A percentile compares a stretch with the other conserved stretches of the same genome.
phyloP scores from a whole-genome alignment of 2,329 filamentous ascomycete genomes.

The Alternaria consortialis region DNA sequence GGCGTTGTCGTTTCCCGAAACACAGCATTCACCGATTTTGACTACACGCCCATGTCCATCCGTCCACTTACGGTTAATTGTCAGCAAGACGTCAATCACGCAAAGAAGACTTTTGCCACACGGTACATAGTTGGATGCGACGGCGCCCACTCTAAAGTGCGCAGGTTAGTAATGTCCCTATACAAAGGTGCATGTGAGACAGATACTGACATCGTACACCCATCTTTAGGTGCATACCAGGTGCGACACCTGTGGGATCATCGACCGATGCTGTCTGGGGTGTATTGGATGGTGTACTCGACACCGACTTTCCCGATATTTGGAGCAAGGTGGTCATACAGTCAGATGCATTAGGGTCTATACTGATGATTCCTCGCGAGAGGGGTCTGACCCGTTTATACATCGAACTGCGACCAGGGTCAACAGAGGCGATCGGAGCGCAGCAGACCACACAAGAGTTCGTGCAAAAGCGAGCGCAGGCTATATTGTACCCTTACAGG shows the following conservation, averaged over 20 bases:
- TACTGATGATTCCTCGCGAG: constrained; percentile 78
- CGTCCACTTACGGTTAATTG: constrained; percentile 55
- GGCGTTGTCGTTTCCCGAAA: constrained; percentile 71
- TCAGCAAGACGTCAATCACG: constrained; percentile 49
- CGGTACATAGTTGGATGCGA: constrained; percentile 77
- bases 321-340: constrained; percentile 78
- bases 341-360: constrained; percentile 71
- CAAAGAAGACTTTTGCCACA: constrained; percentile 59
- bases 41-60: constrained; percentile 50
- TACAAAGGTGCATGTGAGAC: too few relatives aligned
- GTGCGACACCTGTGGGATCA: constrained; percentile 57
- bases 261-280: constrained; percentile 71
- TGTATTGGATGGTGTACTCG: constrained; percentile 74
- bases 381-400: constrained; percentile 74
- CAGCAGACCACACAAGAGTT: constrained; percentile 66
- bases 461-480: constrained; percentile 71
- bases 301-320: constrained; percentile 77
- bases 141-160: constrained; percentile 75
- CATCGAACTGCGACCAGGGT: constrained; percentile 56
- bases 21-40: constrained; percentile 66
- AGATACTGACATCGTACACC: too few relatives aligned
- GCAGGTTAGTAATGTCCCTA: constrained; percentile 51
- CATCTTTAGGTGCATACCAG: constrained; percentile 57
- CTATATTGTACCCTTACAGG: constrained; percentile 57
- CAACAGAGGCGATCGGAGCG: constrained; percentile 41